phyloP scores from a whole-genome alignment of 2,329 filamentous ascomycete genomes.

The Ceratocystis diversiconidia region DNA sequence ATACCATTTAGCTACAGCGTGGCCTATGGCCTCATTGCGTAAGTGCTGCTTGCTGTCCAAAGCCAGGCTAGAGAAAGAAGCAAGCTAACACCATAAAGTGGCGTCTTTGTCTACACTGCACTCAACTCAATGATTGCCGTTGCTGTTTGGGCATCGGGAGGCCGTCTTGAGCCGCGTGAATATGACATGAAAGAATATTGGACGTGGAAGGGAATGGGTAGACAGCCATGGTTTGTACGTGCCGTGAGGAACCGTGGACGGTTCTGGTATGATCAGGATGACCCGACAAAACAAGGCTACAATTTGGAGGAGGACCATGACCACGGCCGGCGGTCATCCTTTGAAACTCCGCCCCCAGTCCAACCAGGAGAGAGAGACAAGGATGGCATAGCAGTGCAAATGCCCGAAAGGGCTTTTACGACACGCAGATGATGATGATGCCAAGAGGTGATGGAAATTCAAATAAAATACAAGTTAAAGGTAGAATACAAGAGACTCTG shows the following conservation, averaged over 20 bases:
- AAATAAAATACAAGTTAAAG: background rate
- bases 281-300: conserved; percentile 17
- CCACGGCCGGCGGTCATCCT: conserved; percentile 12
- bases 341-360: conserved; percentile 17
- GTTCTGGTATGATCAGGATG: conserved; percentile 15
- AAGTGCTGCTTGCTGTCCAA: conserved; percentile 23
- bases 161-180: conserved; percentile 33
- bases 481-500: background rate
- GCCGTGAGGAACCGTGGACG: conserved; percentile 21
- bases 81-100: conserved; percentile 24
- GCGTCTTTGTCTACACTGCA: conserved; percentile 39
- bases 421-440: conserved; percentile 1
- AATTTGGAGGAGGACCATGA: conserved; percentile 16
- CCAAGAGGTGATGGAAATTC: background rate
- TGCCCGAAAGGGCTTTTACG: conserved; percentile 14
- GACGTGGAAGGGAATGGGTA: conserved; percentile 37
- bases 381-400: conserved; percentile 14
- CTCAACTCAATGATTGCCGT: conserved; percentile 36
- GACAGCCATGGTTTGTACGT: conserved; percentile 35
- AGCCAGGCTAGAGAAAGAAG: background rate
- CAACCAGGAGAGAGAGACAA: conserved; percentile 14
- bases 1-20: conserved; percentile 71
- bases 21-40: conserved; percentile 62
- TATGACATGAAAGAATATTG: conserved; percentile 43
- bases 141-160: conserved; percentile 31